Base-by-base conservation (phyloP, 495 filamentous ascomycete species). In the Lasiosphaeria miniovina region DNA sequence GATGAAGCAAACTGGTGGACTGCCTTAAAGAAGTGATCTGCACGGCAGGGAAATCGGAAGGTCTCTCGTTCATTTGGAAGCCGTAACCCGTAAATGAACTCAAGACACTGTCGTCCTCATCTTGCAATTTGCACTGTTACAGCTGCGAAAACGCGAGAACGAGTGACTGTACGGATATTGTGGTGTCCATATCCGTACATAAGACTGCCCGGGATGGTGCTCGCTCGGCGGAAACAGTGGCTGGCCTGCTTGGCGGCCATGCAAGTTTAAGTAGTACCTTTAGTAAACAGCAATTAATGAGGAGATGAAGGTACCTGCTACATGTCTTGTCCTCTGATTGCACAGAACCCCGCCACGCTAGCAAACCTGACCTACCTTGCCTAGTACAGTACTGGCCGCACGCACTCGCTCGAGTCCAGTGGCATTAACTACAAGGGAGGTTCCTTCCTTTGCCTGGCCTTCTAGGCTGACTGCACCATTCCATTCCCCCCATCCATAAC, bases 231-330 rank as follows among this genome's bases (percentile, higher is more conserved):
- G 8, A 8, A n/a, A 33, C 46, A 48, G 14, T 14, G 24, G 4
- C 43, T n/a, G 12, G 56, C 49, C 48, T 31, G 31, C 32, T 58
- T 48, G 41, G 14, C 24, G 49, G 1, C 57, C 54, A 57, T 46
- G 61, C 57, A 36, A 41, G 61, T 63, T 63, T 60, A 63, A 63
- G 53, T 55, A 48, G 52, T 63, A 63, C 61, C 17, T 24, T 24
- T 24, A 2, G 24, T 59, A 3, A n/a, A 12, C 35, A 6, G 11
- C 6, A 24, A 24, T 24, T 24, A 24, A 24, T 24, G 1, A 7
- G 4, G 3, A 15, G 17, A 50, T 17, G 12, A 4, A 11, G 45
- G 49, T 61, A 61, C n/a, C 14, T 15, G 10, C 48, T 61, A 61
- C 24, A 24, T 24, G 24, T 24, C 2, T 0, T 24, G 24, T n/a